Evolutionary conservation across 176 grass and related monocot species (phyloP), one percentile per base, ranked within the genome.

Genomic region (Avena eriantha): DNA sequence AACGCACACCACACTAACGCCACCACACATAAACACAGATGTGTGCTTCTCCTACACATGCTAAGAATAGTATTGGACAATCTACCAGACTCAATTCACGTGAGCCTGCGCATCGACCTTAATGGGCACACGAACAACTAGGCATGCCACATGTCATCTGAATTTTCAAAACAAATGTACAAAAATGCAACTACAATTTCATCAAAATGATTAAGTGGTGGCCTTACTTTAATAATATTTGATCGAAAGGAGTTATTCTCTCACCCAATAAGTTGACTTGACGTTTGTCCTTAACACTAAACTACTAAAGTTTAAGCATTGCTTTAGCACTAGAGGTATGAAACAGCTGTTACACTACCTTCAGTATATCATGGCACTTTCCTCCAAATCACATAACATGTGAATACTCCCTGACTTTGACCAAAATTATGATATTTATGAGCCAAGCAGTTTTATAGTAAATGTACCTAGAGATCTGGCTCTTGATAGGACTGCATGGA

Each of bases 161-260:
- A 58, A 79, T 69, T 71, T 19, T 0, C 14, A 47, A 79, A 77
- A 5, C 0, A 75, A 13, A 47, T 22, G 17, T 75, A 17, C 19
- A 75, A 39, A 60, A 2, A 73, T 73, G 68, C 68, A 73, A 47
- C 51, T 61, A 14, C 0, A 59, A 5, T 83, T 74, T 15, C 50
- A 79, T 57, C 39, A 48, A 79, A 70, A 79, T 46, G n/a, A 47
- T 58, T 33, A 79, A 69, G 7, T 72, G 18, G 11, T 60, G 18
- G 18, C 39, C 12, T 23, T 29, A 53, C 7, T 47, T 10, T 35
- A 58, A 71, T 11, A 14, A 86, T 5, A 71, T 13, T 67, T 49
- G 23, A 34, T 31, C 1, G 10, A 48, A 76, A 75, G 39, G 53
- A 17, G 36, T 61, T 46, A 33, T 80, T 59, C 65, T 55, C 15